Evolutionary conservation across 208 protist genomes (phyloP), one percentile per base, ranked within the genome.

Genomic region (Leishmania turanica): DNA sequence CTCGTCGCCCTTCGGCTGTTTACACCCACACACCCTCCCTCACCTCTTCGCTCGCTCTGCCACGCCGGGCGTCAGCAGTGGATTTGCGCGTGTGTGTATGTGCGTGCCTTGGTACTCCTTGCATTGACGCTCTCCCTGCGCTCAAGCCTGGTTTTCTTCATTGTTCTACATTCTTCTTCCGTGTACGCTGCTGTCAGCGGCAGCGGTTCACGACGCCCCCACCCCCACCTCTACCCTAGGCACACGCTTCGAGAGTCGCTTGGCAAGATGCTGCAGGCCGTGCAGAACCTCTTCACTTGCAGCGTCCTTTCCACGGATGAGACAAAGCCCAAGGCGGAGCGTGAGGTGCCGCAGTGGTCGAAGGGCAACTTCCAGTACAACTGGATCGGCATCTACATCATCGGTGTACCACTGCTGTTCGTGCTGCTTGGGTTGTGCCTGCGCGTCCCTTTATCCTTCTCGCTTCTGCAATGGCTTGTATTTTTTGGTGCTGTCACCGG

Each of bases 401-500:
- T 88, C 51, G 68, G 80, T 54, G 77, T 87, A 37, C 79, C 84
- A 45, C 40, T 82, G 19, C 47, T 84, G 58, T 81, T 88, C 9
- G 75, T 81, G 1, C n/a, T 87, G 62, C 69, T 76, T 9, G 83
- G 82, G 45, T 40, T 84, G 17, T 86, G 73, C 73, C 78, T 86
- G 69, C 72, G 80, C 68, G 82, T 81, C 40, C 85, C 77, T n/a
- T 74, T 78, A 54, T 75, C 83, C 31, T 69, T 79, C n/a, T 54
- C 81, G 17, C 69, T 85, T 21, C 40, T 85, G 24, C 21, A 72
- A 51, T 85, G 81, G 81, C 78, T 64, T 31, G 24, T 85, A 53
- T 77, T 94, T 62, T 91, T 91, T 66, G 88, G 86, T 64, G 73
- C 91, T 34, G 87, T 92, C 79, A 92, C 89, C 42, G 95, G 93